Evolutionary conservation across 192 early-diverging fungal species (phyloP).

Genomic region (Polychytrium aggregatum): DNA sequence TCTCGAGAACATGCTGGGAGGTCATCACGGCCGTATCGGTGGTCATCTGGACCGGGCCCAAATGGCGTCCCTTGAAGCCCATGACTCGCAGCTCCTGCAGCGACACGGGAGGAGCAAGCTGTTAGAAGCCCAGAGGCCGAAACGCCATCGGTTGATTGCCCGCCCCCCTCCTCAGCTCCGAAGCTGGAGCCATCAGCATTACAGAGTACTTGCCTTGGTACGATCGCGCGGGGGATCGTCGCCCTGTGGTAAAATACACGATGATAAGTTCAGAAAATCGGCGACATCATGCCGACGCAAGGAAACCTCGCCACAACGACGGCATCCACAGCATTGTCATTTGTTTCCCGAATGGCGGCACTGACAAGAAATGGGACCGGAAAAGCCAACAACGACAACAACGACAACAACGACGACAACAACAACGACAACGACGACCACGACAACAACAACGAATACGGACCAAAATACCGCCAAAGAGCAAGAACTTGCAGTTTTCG

Average conservation of each 20-base stretch:
- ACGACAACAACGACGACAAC: too few species aligned
- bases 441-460: too few species aligned
- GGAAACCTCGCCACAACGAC: not conserved
- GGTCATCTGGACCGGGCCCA: conserved; percentile 74
- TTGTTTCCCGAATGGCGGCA: not conserved
- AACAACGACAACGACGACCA: too few species aligned
- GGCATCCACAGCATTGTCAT: not conserved
- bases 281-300: not conserved
- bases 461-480: conserved; percentile 79
- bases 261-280: conserved; percentile 3
- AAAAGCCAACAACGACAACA: not conserved
- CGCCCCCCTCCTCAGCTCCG: too few species aligned
- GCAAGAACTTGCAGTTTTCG: conserved; percentile 54
- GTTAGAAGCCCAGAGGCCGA: too few species aligned
- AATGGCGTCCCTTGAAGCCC: conserved; percentile 58
- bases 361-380: not conserved
- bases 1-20: conserved; percentile 53
- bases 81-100: conserved; percentile 50
- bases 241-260: conserved; percentile 11
- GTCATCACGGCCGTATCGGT: conserved; percentile 75
- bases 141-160: too few species aligned
- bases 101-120: too few species aligned
- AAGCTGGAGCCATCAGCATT: too few species aligned
- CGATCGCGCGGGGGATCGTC: conserved; percentile 39
- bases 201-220: conserved; percentile 41